phyloP scores from a whole-genome alignment of 768 basidiomycete species.

The Stropharia rugosoannulata region DNA sequence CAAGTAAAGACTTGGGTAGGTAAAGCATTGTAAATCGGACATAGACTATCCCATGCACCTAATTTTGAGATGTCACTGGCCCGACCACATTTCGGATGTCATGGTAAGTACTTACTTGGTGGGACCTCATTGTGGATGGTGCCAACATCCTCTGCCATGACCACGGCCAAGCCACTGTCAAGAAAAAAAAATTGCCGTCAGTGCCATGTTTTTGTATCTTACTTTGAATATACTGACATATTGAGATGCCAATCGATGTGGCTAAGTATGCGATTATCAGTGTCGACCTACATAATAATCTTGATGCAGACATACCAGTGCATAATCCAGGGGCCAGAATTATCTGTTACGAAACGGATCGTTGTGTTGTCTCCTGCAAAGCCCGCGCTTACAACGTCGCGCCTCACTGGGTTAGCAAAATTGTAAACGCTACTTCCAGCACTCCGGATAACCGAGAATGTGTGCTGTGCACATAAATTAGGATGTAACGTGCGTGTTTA shows the following conservation, averaged over 20 bases:
- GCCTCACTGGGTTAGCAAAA: constrained; percentile 45
- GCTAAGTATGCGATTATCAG: constrained; percentile 7
- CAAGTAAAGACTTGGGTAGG: constrained; percentile 2
- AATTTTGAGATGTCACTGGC: not conserved
- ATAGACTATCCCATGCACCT: constrained; percentile 30
- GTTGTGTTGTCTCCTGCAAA: constrained; percentile 37
- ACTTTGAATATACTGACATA: constrained; percentile 17
- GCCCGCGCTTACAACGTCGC: constrained; percentile 38
- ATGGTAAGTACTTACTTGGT: constrained; percentile 19
- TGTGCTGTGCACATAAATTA: constrained; percentile 21
- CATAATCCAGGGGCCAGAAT: constrained; percentile 54
- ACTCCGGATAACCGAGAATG: constrained; percentile 38
- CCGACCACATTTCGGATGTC: not conserved
- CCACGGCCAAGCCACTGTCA: constrained; percentile 25
- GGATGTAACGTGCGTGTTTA: constrained; percentile 30
- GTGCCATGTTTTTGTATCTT: not conserved
- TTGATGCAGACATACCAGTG: constrained; percentile 30
- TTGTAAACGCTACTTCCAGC: constrained; percentile 37
- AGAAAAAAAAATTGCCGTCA: not conserved
- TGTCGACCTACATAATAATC: not conserved
- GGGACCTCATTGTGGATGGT: constrained; percentile 15
- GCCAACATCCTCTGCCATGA: constrained; percentile 34
- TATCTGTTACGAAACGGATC: constrained; percentile 61
- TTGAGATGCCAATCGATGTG: constrained; percentile 40
- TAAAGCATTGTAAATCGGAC: constrained; percentile 26